Evolutionary conservation across 345 rosid genomes (phyloP), one percentile per base, ranked within the genome.

Genomic region (Gossypium raimondii): DNA sequence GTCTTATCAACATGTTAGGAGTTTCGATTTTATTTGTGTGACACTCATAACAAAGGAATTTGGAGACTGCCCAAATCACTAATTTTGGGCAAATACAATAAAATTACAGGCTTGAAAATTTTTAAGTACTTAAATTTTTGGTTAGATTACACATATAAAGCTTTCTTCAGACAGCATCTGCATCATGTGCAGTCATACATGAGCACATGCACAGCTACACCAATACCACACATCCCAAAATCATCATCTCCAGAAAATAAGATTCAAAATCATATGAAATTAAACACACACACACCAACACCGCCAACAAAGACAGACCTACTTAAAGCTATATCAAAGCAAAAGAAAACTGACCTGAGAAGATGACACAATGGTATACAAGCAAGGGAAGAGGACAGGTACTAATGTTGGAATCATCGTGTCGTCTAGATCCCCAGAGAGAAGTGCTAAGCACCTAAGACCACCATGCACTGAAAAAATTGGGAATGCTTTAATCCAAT

Each of bases 351-450:
- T 77, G 77, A 90, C 98, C 92, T 92, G 89, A 76, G 91, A 83
- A 69, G 93, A 89, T 57, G 97, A 86, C 78, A 92, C 92, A 73
- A 94, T 88, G 53, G 78, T 82, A 81, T 84, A 92, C 84, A 92
- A 86, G 80, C 87, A 83, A 74, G 98, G 97, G 82, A 94, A 91
- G 77, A 94, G 80, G 77, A 87, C 83, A 56, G 97, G 97, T 47
- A 94, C 82, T 65, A 92, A 75, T 16, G 84, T 61, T 52, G 94
- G 97, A 84, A 94, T 91, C 80, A 84, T 73, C 63, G 84, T 78
- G 83, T 94, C 98, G 75, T 91, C 98, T 81, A 94, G 80, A 78
- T 94, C 97, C 20, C 88, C 90, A 0, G 95, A 87, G 68, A 94
- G 85, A 83, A 94, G 92, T 43, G 97, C 89, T 84, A 91, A 73